Evolutionary conservation across 129 eudicot genomes (phyloP).

Genomic region (Saussurea involucrata): DNA sequence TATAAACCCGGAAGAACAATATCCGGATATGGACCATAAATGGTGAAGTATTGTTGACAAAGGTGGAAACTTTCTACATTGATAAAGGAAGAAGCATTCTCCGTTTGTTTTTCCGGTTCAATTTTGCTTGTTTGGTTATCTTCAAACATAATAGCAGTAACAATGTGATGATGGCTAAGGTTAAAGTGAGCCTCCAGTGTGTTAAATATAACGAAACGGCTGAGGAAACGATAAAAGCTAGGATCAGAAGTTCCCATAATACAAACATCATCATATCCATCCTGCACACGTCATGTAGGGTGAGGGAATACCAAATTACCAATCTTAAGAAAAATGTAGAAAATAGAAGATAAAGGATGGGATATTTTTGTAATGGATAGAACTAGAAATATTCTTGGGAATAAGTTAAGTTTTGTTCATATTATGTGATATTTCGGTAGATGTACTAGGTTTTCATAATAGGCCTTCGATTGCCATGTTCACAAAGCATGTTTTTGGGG

Average conservation of each 20-base stretch:
- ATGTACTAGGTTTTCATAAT: no score
- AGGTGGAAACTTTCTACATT: conserved; percentile 38
- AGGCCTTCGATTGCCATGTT: no score
- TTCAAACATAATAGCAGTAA: conserved; percentile 76
- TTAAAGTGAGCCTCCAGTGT: conserved; percentile 61
- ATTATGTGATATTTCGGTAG: not conserved
- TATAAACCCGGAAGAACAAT: not conserved
- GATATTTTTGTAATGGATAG: not conserved
- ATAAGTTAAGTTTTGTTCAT: not conserved
- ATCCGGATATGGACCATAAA: not conserved
- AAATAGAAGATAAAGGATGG: not conserved
- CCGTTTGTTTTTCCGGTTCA: conserved; percentile 71
- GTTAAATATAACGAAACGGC: conserved; percentile 69
- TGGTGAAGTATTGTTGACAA: conserved; percentile 25
- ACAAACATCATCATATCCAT: conserved; percentile 79
- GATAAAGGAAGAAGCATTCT: conserved; percentile 96
- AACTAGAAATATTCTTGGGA: not conserved
- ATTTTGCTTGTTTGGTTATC: conserved; percentile 72
- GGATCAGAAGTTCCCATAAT: conserved; percentile 77
- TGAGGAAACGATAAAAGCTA: conserved; percentile 76
- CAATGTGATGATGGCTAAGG: conserved; percentile 50
- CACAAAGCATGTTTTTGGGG: no score
- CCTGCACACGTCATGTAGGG: conserved; percentile 35
- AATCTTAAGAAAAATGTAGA: not conserved
- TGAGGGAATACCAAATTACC: not conserved